These are phyloP conservation scores for Anthracocystis setariae DNA, from an alignment of 1,284 basidiomycete species.

Conservation along the genomic window DNA sequence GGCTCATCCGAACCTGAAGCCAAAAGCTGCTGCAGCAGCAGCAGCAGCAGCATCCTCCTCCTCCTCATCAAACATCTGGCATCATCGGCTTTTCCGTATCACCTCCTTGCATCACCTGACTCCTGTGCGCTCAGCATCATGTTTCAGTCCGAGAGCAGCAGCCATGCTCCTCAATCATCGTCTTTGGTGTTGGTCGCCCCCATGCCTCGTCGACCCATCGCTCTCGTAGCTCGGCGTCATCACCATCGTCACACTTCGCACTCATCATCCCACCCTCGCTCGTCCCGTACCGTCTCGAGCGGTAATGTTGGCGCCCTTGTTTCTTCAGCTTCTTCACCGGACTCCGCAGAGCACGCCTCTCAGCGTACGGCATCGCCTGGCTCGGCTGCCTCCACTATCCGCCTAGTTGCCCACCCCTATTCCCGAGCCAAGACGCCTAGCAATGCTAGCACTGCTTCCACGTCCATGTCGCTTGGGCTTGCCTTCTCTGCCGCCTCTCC, in stretches of 20 bases:
- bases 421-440: constrained; percentile 31
- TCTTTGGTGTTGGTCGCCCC: constrained; percentile 42
- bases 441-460: constrained; percentile 6
- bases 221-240: constrained; percentile 41
- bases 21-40: no score
- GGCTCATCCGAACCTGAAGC: no score
- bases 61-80: neutral
- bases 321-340: constrained; percentile 1
- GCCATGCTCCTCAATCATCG: constrained; percentile 15
- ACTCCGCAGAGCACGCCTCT: constrained; percentile 1
- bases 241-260: constrained; percentile 24
- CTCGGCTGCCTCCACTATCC: neutral
- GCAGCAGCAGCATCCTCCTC: no score
- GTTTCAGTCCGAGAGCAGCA: constrained; percentile 16
- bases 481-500: constrained; percentile 31
- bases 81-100: neutral
- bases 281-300: constrained; percentile 21
- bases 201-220: constrained; percentile 44
- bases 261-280: constrained; percentile 19
- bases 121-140: neutral
- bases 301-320: neutral
- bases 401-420: constrained; percentile 28
- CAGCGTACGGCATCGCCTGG: constrained; percentile 5
- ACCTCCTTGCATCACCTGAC: neutral
- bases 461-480: constrained; percentile 14